Evolutionary conservation across 2,329 filamentous ascomycete species (phyloP).

Genomic region (Aspergillus brasiliensis): DNA sequence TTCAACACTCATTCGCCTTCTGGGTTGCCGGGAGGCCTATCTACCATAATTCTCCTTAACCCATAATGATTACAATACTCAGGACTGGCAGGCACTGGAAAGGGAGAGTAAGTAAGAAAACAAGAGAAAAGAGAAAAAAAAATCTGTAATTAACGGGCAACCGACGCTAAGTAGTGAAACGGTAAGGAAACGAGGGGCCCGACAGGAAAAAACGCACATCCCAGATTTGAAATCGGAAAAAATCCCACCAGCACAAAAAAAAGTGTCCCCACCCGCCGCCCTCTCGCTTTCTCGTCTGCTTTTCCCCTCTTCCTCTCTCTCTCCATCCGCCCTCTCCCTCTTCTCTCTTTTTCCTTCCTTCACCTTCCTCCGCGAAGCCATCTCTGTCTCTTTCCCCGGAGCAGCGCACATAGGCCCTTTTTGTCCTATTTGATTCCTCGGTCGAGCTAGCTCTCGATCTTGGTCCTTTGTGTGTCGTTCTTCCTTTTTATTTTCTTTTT

Average conservation of each 20-base stretch:
- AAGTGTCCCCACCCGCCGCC: conserved; percentile 28
- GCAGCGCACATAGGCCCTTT: conserved; percentile 43
- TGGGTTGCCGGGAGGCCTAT: neutral
- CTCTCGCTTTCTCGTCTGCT: conserved; percentile 24
- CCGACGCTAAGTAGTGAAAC: conserved; percentile 11
- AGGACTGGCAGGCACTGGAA: neutral
- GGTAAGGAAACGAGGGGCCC: conserved; percentile 17
- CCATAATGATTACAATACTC: too few species aligned
- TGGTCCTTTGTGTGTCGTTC: conserved; percentile 43
- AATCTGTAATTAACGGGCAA: neutral
- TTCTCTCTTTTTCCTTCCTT: conserved; percentile 33
- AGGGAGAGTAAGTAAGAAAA: too few species aligned
- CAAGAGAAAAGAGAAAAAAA: too few species aligned
- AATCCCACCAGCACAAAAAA: conserved; percentile 24
- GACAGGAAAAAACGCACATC: conserved; percentile 27
- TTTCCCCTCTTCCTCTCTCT: conserved; percentile 30
- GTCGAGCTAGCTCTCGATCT: conserved; percentile 49
- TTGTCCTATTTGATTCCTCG: conserved; percentile 33
- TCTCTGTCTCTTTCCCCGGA: conserved; percentile 34
- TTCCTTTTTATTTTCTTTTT: conserved; percentile 30
- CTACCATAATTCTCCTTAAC: neutral
- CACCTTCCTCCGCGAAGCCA: conserved; percentile 32
- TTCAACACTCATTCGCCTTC: neutral
- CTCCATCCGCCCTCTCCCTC: conserved; percentile 28
- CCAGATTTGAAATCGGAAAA: conserved; percentile 35